Conservation (phyloP, 306 rosid species). For the Adenanthera pavonina region DNA sequence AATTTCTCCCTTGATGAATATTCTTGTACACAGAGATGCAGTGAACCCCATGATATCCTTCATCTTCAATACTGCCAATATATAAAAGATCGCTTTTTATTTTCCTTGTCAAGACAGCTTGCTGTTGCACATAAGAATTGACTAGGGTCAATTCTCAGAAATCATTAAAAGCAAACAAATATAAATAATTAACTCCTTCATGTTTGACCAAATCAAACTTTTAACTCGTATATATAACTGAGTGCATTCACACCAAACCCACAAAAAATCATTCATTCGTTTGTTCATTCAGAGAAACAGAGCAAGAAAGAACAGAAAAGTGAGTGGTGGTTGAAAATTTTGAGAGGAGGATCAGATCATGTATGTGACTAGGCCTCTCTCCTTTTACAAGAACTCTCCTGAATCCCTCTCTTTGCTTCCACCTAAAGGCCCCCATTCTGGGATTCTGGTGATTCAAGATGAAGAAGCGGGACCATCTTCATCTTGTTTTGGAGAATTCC, state of each 20-base stretch:
- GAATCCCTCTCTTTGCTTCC: conserved; percentile 47
- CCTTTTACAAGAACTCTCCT: conserved; percentile 47
- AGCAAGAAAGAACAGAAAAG: not conserved
- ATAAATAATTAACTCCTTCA: not conserved
- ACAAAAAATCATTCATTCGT: not conserved
- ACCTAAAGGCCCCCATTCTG: conserved; percentile 73
- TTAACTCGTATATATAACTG: not conserved
- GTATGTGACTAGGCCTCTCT: conserved; percentile 78
- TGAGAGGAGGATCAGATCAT: conserved; percentile 26
- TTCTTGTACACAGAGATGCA: no score
- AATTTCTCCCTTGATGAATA: not conserved
- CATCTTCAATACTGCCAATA: no score
- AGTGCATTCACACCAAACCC: not conserved
- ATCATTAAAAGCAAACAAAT: not conserved
- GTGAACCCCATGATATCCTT: no score
- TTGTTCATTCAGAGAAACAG: not conserved
- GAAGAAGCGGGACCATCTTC: conserved; percentile 47
- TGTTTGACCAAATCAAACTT: conserved; percentile 22
- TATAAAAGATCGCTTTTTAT: no score
- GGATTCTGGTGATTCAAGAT: conserved; percentile 70
- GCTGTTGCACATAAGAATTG: conserved; percentile 1
- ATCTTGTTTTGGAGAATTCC: conserved; percentile 45
- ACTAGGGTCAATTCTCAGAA: conserved; percentile 36
- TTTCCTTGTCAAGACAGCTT: not conserved
- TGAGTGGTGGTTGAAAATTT: not conserved